phyloP scores from a whole-genome alignment of 2,329 filamentous ascomycete genomes.

The Microdochium paspali region DNA sequence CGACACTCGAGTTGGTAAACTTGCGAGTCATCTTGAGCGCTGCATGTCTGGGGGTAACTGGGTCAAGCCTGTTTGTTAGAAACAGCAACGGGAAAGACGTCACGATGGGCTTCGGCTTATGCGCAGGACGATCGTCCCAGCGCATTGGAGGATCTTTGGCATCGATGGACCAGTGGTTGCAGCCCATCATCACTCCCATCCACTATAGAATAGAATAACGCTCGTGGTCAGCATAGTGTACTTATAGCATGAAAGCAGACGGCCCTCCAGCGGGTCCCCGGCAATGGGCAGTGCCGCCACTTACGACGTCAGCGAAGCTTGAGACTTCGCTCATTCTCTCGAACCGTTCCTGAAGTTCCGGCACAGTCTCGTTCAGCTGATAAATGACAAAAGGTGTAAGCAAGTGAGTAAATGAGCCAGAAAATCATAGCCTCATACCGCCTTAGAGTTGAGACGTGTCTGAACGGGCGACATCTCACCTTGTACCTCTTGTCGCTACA shows the following conservation, averaged over 20 bases:
- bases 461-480: slow-evolving; percentile 1
- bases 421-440: neutral
- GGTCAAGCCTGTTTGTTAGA: slow-evolving; percentile 46
- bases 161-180: slow-evolving; percentile 23
- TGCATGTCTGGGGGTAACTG: slow-evolving; percentile 45
- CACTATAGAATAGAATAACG: slow-evolving; percentile 10
- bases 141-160: slow-evolving; percentile 19
- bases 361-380: slow-evolving; percentile 19
- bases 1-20: slow-evolving; percentile 24
- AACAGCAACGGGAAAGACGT: slow-evolving; percentile 47
- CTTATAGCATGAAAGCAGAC: slow-evolving; percentile 6
- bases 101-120: slow-evolving; percentile 21
- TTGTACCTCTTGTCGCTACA: slow-evolving; percentile 24
- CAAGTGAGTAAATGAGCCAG: neutral
- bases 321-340: slow-evolving; percentile 19
- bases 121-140: slow-evolving; percentile 17
- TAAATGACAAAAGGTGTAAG: neutral
- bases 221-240: slow-evolving; percentile 10
- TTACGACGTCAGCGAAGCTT: slow-evolving; percentile 25
- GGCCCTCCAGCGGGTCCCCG: too few species aligned
- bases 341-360: slow-evolving; percentile 16
- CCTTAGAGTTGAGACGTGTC: neutral
- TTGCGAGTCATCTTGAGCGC: slow-evolving; percentile 29
- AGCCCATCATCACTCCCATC: slow-evolving; percentile 21
- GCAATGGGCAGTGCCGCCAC: too few species aligned